Evolutionary conservation across 2,329 filamentous ascomycete species (phyloP).

Genomic region (Xylariaceae sp.): DNA sequence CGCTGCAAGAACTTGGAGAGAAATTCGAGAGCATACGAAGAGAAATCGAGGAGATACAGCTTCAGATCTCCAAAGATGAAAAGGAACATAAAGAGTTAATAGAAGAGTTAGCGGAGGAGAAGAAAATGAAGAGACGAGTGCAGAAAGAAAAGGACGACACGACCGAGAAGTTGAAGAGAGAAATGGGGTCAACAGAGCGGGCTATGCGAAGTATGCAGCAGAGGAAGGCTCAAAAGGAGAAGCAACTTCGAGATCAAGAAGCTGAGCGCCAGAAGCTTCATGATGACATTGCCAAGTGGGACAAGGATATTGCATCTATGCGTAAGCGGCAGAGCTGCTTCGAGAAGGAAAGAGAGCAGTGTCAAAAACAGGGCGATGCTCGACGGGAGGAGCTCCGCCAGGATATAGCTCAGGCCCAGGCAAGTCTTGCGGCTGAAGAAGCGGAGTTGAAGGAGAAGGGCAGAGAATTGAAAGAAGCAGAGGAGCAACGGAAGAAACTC

Average conservation of each 20-base stretch:
- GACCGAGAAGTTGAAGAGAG: slow-evolving; percentile 75
- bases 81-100: slow-evolving; percentile 62
- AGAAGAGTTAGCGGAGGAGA: slow-evolving; percentile 67
- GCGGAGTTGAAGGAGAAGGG: slow-evolving; percentile 67
- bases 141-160: slow-evolving; percentile 88
- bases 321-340: slow-evolving; percentile 50
- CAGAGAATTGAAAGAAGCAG: slow-evolving; percentile 66
- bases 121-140: slow-evolving; percentile 69
- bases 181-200: slow-evolving; percentile 73
- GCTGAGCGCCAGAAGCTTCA: slow-evolving; percentile 63
- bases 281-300: slow-evolving; percentile 65
- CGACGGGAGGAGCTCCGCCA: slow-evolving; percentile 49
- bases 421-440: slow-evolving; percentile 61
- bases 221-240: slow-evolving; percentile 73
- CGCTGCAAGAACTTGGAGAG: slow-evolving; percentile 72
- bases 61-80: slow-evolving; percentile 65
- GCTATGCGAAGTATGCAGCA: slow-evolving; percentile 76
- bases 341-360: slow-evolving; percentile 46
- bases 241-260: slow-evolving; percentile 61
- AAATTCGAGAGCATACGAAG: slow-evolving; percentile 73
- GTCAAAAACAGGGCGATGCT: slow-evolving; percentile 47
- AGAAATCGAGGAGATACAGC: slow-evolving; percentile 75
- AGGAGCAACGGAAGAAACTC: slow-evolving; percentile 62
- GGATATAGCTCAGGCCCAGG: slow-evolving; percentile 57
- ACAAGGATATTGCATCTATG: slow-evolving; percentile 58